Evolutionary conservation across 1,284 basidiomycete species (phyloP), one percentile per base, ranked within the genome.

Genomic region (Microbotryomycetes sp.): DNA sequence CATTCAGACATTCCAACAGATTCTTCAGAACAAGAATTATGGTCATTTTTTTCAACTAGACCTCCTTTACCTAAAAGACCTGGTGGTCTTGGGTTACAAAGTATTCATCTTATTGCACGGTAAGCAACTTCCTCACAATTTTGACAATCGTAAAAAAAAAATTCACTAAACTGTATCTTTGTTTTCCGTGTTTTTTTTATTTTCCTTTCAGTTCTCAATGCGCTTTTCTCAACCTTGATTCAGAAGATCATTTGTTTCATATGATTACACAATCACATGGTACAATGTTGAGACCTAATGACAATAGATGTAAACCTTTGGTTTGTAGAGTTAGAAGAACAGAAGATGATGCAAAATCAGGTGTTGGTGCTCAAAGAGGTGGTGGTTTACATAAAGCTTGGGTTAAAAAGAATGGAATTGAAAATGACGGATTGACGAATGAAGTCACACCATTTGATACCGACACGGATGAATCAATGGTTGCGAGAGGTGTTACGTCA

Each of bases 311-410:
- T 76, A 85, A 86, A 28, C 81, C 83, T 22, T 79, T 97, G 58
- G 87, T 97, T 52, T 68, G 50, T 48, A 57, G 46, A 52, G 68
- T 57, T 53, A 58, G 55, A 16, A 63, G 65, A 62, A 65, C 62
- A 19, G 64, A 63, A 6, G 67, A 72, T 70, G 92, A 93, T 73
- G 74, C 92, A 52, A 85, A 84, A 63, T 87, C 91, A 1, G 93
- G 93, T 0, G 92, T 97, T 0, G 92, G 92, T 2, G 90, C 84
- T 4, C 93, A 97, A 77, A 80, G 93, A 29, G 91, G 91, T 0
- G 83, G 84, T 60, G 89, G 89, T 0, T 81, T 97, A 73, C 93
- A 97, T 74, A 80, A 81, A 26, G 81, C 81, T 23, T 92, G 89
- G 86, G 77, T 90, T 15, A 83, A 82, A 72, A 84, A 88, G 52